phyloP scores from a whole-genome alignment of 805 yeast genomes.

The Maudiozyma pseudohumilis region DNA sequence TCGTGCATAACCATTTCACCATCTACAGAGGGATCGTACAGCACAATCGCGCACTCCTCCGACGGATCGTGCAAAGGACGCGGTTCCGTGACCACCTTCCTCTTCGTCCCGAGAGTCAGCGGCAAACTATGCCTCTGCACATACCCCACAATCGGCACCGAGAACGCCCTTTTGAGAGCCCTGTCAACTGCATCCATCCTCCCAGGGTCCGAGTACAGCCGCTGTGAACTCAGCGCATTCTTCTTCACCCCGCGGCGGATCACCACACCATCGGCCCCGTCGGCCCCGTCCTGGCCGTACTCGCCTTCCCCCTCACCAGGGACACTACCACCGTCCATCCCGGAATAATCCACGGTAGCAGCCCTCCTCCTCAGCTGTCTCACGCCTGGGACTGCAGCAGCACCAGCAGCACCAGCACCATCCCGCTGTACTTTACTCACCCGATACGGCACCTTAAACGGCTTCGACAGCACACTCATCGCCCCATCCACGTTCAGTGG shows the following conservation, averaged over 20 bases:
- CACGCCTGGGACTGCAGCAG: conserved; percentile 1
- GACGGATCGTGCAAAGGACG: conserved; percentile 91
- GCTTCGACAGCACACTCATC: conserved; percentile 43
- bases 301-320: conserved; percentile 12
- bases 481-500: conserved; percentile 48
- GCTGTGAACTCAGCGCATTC: conserved; percentile 55
- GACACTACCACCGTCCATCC: conserved; percentile 23
- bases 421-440: conserved; percentile 3
- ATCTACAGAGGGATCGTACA: conserved; percentile 93
- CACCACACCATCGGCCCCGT: neutral
- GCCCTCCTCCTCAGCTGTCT: conserved; percentile 24
- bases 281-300: conserved; percentile 23
- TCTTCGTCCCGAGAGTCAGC: conserved; percentile 76
- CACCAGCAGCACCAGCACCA: neutral
- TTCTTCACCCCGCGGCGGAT: conserved; percentile 15
- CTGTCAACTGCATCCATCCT: conserved; percentile 30
- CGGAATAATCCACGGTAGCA: conserved; percentile 32
- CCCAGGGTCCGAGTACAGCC: conserved; percentile 34
- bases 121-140: conserved; percentile 41
- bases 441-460: conserved; percentile 58
- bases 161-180: conserved; percentile 41
- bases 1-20: conserved; percentile 27
- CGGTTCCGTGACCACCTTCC: conserved; percentile 63
- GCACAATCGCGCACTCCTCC: conserved; percentile 85
- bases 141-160: conserved; percentile 47